Percentiles rank a stretch among this genome's conserved stretches.
Evolutionary conservation across 495 filamentous ascomycete genomes (phyloP).

Genomic region (Pseudevernia furfuracea): DNA sequence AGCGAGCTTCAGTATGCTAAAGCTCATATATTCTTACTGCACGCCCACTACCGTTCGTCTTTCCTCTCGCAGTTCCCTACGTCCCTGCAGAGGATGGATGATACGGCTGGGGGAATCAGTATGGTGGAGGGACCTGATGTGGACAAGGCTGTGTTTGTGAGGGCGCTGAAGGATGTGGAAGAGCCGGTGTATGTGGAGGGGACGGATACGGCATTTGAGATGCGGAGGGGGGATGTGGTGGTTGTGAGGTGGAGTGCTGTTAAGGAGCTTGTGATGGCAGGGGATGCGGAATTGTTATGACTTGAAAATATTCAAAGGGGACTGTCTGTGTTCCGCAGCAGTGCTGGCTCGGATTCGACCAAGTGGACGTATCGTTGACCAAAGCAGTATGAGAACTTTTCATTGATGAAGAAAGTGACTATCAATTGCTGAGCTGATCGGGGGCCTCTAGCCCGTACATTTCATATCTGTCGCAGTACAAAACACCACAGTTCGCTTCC

Average conservation of each 20-base stretch:
- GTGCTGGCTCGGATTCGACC: not conserved
- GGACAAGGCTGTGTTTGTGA: slow-evolving; percentile 74
- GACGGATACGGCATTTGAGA: slow-evolving; percentile 49
- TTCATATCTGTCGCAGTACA: too few relatives aligned
- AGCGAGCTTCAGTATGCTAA: slow-evolving; percentile 70
- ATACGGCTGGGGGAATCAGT: slow-evolving; percentile 76
- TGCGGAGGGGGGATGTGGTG: slow-evolving; percentile 75
- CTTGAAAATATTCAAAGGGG: slow-evolving; percentile 1
- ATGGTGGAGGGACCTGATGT: slow-evolving; percentile 87
- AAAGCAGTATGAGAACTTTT: not conserved
- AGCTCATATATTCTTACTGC: slow-evolving; percentile 72
- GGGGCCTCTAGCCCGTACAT: not conserved
- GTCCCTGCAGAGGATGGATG: slow-evolving; percentile 71
- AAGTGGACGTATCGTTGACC: not conserved
- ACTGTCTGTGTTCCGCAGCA: not conserved
- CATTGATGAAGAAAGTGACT: not conserved
- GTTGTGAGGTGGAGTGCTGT: slow-evolving; percentile 84
- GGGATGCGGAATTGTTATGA: slow-evolving; percentile 79
- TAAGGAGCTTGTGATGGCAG: slow-evolving; percentile 58
- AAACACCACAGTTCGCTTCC: too few relatives aligned
- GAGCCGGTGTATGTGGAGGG: slow-evolving; percentile 50
- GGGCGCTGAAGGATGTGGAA: slow-evolving; percentile 56
- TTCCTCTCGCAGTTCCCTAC: slow-evolving; percentile 78
- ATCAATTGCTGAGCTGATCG: not conserved
- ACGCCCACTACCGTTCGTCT: slow-evolving; percentile 69